Evolutionary conservation across 495 filamentous ascomycete genomes (phyloP), one percentile per base, ranked within the genome.

Genomic region (Amphirosellinia nigrospora): DNA sequence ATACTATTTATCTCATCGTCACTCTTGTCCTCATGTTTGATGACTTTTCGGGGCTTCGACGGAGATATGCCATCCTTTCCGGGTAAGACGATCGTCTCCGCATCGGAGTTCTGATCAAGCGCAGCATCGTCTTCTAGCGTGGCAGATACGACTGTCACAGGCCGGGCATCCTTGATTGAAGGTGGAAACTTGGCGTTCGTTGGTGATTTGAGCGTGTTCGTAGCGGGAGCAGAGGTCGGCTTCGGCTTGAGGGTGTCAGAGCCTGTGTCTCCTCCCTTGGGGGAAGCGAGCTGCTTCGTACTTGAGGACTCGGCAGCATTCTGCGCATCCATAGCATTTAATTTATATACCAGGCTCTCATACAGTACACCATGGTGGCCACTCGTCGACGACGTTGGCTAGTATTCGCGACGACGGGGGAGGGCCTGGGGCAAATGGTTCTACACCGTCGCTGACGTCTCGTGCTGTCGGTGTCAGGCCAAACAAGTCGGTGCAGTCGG

Each of bases 31-130:
- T 92, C 90, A 78, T 92, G 88, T 72, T 91, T 89, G 75, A 93
- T 89, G 62, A 84, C 78, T 79, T 92, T 93, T 38, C 87, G 86
- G 70, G 86, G 85, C 77, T 92, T 92, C 66, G 90, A 88, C 1
- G 89, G 88, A 28, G 89, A 90, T 73, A 89, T 77, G 50, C 89
- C 89, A 73, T 93, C 88, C 68, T 92, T 92, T 46, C 90, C 90
- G 26, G 90, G 88, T 28, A 93, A 83, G 55, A 93, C 90, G 69
- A 93, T 92, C 7, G 92, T 94, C 80, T 94, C 91, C 67, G 92
- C 91, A 78, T 94, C 92, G 15, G 91, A 94, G 75, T 93, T 91
- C 64, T 85, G 87, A 45, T 88, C 87, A 68, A 73, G 80, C 34
- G 60, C 78, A 61, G 73, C 78, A 79, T 83, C 79, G 23, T 83